A percentile compares a stretch with the other conserved stretches of the same genome.
Conservation (phyloP, 371 early-diverging fungal genomes). For the Dichotomocladium elegans region DNA sequence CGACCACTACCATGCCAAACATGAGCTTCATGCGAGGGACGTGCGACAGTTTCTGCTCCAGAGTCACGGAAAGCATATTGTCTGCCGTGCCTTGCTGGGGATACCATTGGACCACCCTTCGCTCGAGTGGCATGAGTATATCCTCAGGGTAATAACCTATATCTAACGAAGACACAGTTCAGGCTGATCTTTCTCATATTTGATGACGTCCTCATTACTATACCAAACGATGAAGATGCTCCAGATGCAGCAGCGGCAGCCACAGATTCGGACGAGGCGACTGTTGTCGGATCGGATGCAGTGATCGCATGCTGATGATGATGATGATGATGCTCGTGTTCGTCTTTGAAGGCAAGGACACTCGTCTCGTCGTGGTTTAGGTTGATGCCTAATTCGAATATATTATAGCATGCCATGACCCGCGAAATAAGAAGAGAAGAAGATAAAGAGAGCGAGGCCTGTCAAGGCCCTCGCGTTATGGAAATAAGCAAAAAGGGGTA, state of each 20-base stretch:
- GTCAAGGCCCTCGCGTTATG: too few species aligned
- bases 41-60: not conserved
- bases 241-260: too few species aligned
- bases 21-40: constrained; percentile 3
- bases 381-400: not conserved
- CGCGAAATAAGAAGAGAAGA: not conserved
- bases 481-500: too few species aligned
- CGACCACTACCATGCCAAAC: constrained; percentile 11
- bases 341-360: not conserved
- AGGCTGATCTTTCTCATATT: too few species aligned
- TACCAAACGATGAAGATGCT: too few species aligned
- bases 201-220: too few species aligned
- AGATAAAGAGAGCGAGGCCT: not conserved
- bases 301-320: not conserved
- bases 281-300: too few species aligned
- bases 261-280: too few species aligned
- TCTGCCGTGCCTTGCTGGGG: constrained; percentile 4
- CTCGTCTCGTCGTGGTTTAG: not conserved
- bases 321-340: not conserved
- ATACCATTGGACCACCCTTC: constrained; percentile 7
- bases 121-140: not conserved
- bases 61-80: not conserved
- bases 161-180: too few species aligned
- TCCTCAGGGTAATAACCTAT: not conserved
- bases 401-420: not conserved